These are phyloP conservation scores for Sphagnum magellanicum DNA, from an alignment of 228 moss, liverwort and hornwort species.

Conservation along the genomic window DNA sequence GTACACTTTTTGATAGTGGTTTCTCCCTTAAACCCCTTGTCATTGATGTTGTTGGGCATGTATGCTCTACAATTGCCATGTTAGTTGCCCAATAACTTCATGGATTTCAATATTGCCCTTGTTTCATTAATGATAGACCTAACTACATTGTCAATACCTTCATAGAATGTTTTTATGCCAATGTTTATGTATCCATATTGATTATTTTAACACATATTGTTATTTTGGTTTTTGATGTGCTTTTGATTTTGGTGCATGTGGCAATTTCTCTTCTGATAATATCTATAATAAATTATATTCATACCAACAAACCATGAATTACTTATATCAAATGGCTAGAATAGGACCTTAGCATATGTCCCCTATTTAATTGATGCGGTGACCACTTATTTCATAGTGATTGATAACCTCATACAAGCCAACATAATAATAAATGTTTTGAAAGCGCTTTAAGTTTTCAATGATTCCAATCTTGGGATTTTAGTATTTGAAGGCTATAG, in stretches of 20 bases:
- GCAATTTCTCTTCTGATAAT: constrained; percentile 40
- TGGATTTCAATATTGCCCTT: constrained; percentile 33
- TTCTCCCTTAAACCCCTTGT: constrained; percentile 14
- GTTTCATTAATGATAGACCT: constrained; percentile 31
- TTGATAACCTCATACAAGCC: constrained; percentile 52
- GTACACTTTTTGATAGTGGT: too few relatives aligned
- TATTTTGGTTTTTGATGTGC: too few relatives aligned
- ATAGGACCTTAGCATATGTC: constrained; percentile 76
- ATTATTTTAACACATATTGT: too few relatives aligned
- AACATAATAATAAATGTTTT: constrained; percentile 36
- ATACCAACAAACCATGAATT: constrained; percentile 53
- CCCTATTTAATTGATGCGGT: constrained; percentile 87
- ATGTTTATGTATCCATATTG: too few relatives aligned
- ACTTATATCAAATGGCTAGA: constrained; percentile 57
- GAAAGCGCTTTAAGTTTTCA: constrained; percentile 48
- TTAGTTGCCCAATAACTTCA: constrained; percentile 58
- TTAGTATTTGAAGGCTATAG: constrained; percentile 66
- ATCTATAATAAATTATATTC: constrained; percentile 61
- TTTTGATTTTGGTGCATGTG: constrained; percentile 29
- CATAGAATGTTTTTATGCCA: too few relatives aligned
- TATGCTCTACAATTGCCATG: constrained; percentile 72
- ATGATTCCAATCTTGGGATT: constrained; percentile 38
- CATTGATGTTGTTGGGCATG: constrained; percentile 78
- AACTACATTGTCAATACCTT: too few relatives aligned
- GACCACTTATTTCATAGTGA: constrained; percentile 53